Percentiles rank a stretch among this genome's conserved stretches.
Conservation (phyloP, 2,329 filamentous ascomycete species). For the Aspergillus sp. region DNA sequence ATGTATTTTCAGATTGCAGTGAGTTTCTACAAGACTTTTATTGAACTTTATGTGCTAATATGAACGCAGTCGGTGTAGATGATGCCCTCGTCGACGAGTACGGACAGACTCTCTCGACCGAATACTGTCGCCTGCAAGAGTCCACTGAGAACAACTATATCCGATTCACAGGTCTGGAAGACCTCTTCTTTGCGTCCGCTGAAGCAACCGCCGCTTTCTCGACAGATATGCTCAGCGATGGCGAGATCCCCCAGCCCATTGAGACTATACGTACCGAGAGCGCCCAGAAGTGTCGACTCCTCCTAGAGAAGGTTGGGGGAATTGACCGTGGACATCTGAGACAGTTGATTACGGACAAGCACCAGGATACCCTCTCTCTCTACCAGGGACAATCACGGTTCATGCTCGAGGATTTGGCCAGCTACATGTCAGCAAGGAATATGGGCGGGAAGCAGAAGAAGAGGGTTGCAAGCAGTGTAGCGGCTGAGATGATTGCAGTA, state of each 20-base stretch:
- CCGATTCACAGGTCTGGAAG: neutral
- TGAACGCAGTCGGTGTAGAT: neutral
- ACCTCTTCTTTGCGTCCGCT: neutral
- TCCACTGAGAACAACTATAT: neutral
- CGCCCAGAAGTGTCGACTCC: neutral
- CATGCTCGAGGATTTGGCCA: conserved; percentile 37
- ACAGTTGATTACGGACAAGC: conserved; percentile 28
- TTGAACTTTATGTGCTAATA: conserved; percentile 14
- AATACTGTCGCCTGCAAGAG: neutral
- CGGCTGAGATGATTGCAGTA: conserved; percentile 35
- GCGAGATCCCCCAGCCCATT: neutral
- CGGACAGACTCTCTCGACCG: neutral
- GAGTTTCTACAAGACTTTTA: conserved; percentile 14
- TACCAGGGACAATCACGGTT: conserved; percentile 39
- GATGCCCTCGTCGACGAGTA: neutral
- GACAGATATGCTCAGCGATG: neutral
- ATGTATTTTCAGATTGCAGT: conserved; percentile 47
- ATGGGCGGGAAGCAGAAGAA: conserved; percentile 34
- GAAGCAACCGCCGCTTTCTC: neutral
- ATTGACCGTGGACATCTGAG: conserved; percentile 9
- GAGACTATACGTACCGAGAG: neutral
- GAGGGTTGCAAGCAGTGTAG: conserved; percentile 34
- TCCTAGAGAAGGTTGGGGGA: neutral
- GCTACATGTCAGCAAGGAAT: conserved; percentile 17
- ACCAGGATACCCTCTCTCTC: conserved; percentile 29